Evolutionary conservation across 768 basidiomycete species (phyloP).

Genomic region (Hydnomerulius pinastri): DNA sequence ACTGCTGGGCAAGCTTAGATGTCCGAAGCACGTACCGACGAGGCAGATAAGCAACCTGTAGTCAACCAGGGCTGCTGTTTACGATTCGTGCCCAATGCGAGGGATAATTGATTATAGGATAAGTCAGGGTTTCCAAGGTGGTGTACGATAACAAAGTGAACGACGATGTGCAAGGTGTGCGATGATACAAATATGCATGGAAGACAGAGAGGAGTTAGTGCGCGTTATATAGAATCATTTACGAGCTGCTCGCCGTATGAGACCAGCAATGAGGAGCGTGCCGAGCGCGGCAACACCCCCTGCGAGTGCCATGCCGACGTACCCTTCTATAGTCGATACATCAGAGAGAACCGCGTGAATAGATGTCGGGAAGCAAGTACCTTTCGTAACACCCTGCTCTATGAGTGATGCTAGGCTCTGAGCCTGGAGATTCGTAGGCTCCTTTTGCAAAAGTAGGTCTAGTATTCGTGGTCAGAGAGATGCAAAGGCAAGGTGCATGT

Average conservation of each 20-base stretch:
- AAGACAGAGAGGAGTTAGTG: conserved; percentile 15
- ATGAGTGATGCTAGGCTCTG: conserved; percentile 85
- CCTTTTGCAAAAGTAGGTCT: conserved; percentile 88
- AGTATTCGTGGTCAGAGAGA: conserved; percentile 7
- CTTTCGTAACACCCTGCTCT: conserved; percentile 80
- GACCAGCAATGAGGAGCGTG: conserved; percentile 67
- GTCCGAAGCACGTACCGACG: neutral
- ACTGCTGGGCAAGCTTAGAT: neutral
- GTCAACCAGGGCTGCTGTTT: too few species aligned
- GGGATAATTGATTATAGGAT: conserved; percentile 24
- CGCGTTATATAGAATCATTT: conserved; percentile 29
- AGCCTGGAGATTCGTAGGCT: conserved; percentile 92
- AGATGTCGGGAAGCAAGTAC: conserved; percentile 41
- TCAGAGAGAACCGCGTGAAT: neutral
- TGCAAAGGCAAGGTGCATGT: neutral
- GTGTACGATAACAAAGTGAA: conserved; percentile 14
- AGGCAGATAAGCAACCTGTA: too few species aligned
- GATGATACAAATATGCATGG: conserved; percentile 15
- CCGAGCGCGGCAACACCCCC: conserved; percentile 89
- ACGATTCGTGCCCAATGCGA: conserved; percentile 6
- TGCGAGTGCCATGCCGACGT: conserved; percentile 95
- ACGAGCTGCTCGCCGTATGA: conserved; percentile 81
- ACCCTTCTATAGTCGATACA: conserved; percentile 69
- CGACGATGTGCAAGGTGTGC: conserved; percentile 3
- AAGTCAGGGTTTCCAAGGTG: conserved; percentile 18